These are phyloP conservation scores for Capsella rubella DNA, from an alignment of 441 rosid species.

Conservation along the genomic window DNA sequence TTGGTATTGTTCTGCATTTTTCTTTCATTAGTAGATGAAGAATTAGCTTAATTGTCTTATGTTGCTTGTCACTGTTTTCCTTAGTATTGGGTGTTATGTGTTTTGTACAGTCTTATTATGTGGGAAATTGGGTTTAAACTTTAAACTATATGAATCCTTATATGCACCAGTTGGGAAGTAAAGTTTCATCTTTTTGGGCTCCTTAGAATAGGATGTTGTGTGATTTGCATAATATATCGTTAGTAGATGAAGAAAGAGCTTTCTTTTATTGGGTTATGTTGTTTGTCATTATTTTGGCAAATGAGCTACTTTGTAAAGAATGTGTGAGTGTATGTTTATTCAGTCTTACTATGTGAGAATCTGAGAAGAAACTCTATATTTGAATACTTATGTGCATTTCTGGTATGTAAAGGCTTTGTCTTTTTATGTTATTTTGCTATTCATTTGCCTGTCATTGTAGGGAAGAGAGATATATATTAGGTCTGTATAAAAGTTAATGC, in stretches of 20 bases:
- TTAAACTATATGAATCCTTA: neutral
- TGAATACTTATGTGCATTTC: neutral
- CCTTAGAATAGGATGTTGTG: too few species aligned
- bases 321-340: neutral
- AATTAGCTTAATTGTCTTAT: slow-evolving; percentile 6
- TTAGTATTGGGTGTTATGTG: neutral
- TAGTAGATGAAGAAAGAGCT: too few species aligned
- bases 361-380: neutral
- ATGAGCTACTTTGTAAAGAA: too few species aligned
- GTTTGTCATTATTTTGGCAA: too few species aligned
- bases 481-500: slow-evolving; percentile 8
- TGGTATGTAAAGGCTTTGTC: neutral
- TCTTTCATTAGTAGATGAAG: neutral
- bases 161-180: neutral
- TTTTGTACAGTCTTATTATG: neutral
- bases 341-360: neutral
- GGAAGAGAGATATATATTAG: slow-evolving; percentile 5
- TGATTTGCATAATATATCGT: too few species aligned
- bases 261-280: too few species aligned
- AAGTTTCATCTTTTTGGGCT: neutral
- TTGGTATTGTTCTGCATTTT: neutral
- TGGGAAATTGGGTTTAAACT: neutral
- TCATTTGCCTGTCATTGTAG: neutral
- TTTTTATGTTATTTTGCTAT: neutral
- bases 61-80: slow-evolving; percentile 3